A percentile compares a stretch with the other conserved stretches of the same genome.
Evolutionary conservation across 2,329 filamentous ascomycete genomes (phyloP).

Genomic region (Emergomyces orientalis): DNA sequence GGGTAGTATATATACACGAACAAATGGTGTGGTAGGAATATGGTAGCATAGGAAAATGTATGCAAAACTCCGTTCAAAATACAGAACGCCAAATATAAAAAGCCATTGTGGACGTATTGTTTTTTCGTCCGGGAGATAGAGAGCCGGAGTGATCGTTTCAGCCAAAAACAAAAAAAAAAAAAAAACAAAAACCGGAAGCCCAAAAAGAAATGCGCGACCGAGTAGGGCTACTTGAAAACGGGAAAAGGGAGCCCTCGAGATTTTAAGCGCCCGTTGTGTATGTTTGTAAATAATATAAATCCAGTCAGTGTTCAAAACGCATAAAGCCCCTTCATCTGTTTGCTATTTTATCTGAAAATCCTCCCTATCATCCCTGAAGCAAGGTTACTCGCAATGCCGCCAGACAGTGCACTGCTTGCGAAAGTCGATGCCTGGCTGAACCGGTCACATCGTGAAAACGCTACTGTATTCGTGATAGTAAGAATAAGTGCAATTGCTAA

Average conservation of each 20-base stretch:
- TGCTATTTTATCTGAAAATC: constrained; percentile 38
- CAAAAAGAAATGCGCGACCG: neutral
- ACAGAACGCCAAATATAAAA: neutral
- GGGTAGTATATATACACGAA: neutral
- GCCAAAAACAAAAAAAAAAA: neutral
- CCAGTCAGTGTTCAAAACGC: neutral
- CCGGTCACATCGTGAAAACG: constrained; percentile 44
- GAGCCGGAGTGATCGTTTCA: neutral
- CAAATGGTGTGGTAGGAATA: neutral
- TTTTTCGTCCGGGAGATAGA: neutral
- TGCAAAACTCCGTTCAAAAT: constrained; percentile 2
- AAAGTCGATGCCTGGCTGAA: constrained; percentile 51
- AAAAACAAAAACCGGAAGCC: neutral
- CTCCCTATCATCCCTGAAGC: constrained; percentile 48
- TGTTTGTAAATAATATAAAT: neutral
- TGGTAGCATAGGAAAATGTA: neutral
- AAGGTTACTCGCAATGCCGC: constrained; percentile 46
- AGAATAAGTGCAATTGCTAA: constrained; percentile 42
- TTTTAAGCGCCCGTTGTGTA: neutral
- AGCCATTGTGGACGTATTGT: neutral
- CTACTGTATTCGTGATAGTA: constrained; percentile 44
- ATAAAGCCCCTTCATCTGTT: no score
- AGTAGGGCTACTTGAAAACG: neutral
- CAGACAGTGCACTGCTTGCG: constrained; percentile 47
- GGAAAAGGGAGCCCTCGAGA: neutral